Evolutionary conservation across 2,329 filamentous ascomycete species (phyloP).

Genomic region (Sphaceloma murrayae): DNA sequence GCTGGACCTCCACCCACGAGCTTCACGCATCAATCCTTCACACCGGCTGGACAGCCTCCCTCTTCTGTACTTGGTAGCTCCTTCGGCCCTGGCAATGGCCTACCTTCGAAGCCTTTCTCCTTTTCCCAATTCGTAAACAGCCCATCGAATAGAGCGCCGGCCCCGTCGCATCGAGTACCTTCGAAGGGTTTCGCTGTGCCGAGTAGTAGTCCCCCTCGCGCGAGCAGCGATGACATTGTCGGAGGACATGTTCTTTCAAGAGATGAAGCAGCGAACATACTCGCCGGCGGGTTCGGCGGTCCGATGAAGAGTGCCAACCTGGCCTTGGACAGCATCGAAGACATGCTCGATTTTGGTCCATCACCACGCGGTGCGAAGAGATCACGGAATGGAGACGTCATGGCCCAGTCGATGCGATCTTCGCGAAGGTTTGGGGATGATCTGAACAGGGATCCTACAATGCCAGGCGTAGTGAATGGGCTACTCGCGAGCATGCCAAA

Average conservation of each 20-base stretch:
- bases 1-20: constrained; percentile 28
- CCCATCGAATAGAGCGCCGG: constrained; percentile 2
- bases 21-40: constrained; percentile 28
- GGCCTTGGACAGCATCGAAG: constrained; percentile 5
- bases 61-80: constrained; percentile 30
- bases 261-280: constrained; percentile 4
- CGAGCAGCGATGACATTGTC: constrained; percentile 26
- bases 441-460: constrained; percentile 26
- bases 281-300: background rate
- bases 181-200: constrained; percentile 28
- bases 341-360: constrained; percentile 21
- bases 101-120: constrained; percentile 14
- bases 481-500: constrained; percentile 47
- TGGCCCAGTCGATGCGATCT: constrained; percentile 17
- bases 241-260: background rate
- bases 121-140: constrained; percentile 10
- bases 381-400: constrained; percentile 31
- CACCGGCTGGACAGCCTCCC: constrained; percentile 29
- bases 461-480: constrained; percentile 62
- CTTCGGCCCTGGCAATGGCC: constrained; percentile 20
- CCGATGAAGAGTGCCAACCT: constrained; percentile 18
- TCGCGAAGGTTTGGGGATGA: constrained; percentile 15
- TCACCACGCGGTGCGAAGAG: constrained; percentile 29
- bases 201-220: constrained; percentile 29
- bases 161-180: constrained; percentile 2